These are phyloP conservation scores for Vanrija sp. DNA, from an alignment of 1,284 basidiomycete species.

Conservation along the genomic window DNA sequence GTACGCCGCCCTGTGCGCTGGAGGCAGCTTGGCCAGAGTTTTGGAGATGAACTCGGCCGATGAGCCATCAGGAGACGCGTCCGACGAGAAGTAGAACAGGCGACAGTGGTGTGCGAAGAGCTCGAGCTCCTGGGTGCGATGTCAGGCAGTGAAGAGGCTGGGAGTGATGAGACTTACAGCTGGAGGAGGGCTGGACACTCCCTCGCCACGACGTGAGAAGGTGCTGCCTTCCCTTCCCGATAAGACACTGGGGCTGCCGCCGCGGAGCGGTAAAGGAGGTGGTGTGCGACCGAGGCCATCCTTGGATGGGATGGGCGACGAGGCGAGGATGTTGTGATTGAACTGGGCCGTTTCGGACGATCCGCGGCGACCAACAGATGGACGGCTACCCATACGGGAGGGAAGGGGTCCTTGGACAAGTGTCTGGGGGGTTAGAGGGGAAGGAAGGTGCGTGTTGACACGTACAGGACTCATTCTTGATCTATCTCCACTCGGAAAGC, in stretches of 20 bases:
- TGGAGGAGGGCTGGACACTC: conserved; percentile 25
- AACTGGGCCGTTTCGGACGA: background rate
- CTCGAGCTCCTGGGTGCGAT: conserved; percentile 26
- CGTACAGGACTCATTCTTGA: too few relatives aligned
- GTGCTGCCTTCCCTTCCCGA: conserved; percentile 31
- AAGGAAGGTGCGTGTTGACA: too few relatives aligned
- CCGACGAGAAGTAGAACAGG: conserved; percentile 30
- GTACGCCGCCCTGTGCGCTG: conserved; percentile 39
- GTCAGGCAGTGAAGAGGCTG: background rate
- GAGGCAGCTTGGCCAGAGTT: conserved; percentile 33
- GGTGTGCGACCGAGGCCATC: conserved; percentile 3
- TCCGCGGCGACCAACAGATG: background rate
- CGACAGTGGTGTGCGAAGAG: conserved; percentile 42
- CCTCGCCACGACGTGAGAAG: conserved; percentile 18
- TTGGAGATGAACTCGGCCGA: conserved; percentile 34
- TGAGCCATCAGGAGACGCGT: conserved; percentile 23
- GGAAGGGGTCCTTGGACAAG: background rate
- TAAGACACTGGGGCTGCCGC: conserved; percentile 8
- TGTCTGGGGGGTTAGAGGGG: background rate
- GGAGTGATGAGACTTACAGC: conserved; percentile 12
- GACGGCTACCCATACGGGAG: background rate
- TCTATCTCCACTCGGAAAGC: too few relatives aligned
- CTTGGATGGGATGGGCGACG: background rate
- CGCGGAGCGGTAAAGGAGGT: conserved; percentile 7
- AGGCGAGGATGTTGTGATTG: too few relatives aligned